Evolutionary conservation across 352 stramenopile genomes (phyloP), one percentile per base, ranked within the genome.

Genomic region (Pythium angustatum): DNA sequence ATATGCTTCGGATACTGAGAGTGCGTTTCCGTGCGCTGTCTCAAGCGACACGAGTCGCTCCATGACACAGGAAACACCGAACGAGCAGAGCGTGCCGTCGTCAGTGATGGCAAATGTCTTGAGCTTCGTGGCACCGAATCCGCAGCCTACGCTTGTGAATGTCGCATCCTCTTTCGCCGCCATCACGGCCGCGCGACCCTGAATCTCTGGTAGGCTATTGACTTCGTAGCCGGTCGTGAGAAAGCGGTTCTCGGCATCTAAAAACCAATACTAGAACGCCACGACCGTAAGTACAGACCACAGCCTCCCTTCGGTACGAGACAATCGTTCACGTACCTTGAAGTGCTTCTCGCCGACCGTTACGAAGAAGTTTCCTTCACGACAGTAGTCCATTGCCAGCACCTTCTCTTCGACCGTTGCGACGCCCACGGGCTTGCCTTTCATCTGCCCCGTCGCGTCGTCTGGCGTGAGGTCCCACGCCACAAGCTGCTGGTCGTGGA

Each of bases 401-500:
- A 96, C 72, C 58, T 94, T 93, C 31, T 92, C 84, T 19, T 80
- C 61, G 41, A 93, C 65, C 21, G 73, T 47, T 0, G 86, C 82
- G 19, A 72, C 75, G 21, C 78, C 84, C 1, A 90, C 64, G 0
- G 74, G 63, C 19, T 71, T 81, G 21, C 62, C 50, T 8, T 63
- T 76, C 62, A 78, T 79, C 12, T 65, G 48, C 2, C 64, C 67
- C 2, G 58, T 57, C 0, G 40, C 14, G 10, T 30, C n/a, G 15
- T 73, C 63, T 15, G 64, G 64, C 24, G 45, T 27, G 1, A 91
- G 61, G 41, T 91, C 75, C 88, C 89, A 97, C 14, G 78, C 79
- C 48, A 90, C 86, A 4, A 96, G 10, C 58, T 89, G 82, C 66
- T 93, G 80, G 56, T 97, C 89, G 49, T 96, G 82, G 30, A 93